Base-by-base conservation (phyloP, 768 basidiomycete genomes). In the Russula abietina region DNA sequence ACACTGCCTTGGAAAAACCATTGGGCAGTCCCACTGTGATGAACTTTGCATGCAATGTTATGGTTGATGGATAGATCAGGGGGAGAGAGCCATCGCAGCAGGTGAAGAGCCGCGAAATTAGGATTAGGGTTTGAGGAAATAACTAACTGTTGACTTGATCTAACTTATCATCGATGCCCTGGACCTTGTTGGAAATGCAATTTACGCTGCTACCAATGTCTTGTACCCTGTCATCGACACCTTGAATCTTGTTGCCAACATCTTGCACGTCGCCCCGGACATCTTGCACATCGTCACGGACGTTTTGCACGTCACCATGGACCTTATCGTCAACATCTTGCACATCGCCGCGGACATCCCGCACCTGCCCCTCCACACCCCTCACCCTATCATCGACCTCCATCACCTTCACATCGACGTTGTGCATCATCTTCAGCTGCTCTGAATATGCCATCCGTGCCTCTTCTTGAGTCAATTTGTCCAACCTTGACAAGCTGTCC, bases 61-160 rank as follows among this genome's bases (percentile, higher is more conserved):
- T 57, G 57, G 8, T 49, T 57, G 8, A 3, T 38, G 1, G 46
- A 57, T 11, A 46, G 46, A 36, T 57, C 24, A 4, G 46, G 33
- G n/a, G 55, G 55, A 10, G 41, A 45, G 30, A 56, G 41, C 55
- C 55, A 56, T 45, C 41, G 41, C 12, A 56, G 19, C 3, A 56
- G 55, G 8, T 4, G 14, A 22, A 32, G 38, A 56, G 26, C 2
- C 26, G 26, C 39, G 2, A 26, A n/a, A 22, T n/a, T 19, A n/a
- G 2, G 3, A 22, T 1, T 3, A 28, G 33, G 26, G 14, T 3
- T 12, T 8, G 2, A n/a, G 6, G 17, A 43, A 4, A 39, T 55
- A 26, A 56, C 55, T 28, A 43, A 56, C 55, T 19, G 19, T 43
- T 32, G 39, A 14, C 28, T 14, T 38, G 38, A 8, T 14, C 28